Conservation (phyloP, 108 stramenopile genomes). For the Nitzschia inconspicua region DNA sequence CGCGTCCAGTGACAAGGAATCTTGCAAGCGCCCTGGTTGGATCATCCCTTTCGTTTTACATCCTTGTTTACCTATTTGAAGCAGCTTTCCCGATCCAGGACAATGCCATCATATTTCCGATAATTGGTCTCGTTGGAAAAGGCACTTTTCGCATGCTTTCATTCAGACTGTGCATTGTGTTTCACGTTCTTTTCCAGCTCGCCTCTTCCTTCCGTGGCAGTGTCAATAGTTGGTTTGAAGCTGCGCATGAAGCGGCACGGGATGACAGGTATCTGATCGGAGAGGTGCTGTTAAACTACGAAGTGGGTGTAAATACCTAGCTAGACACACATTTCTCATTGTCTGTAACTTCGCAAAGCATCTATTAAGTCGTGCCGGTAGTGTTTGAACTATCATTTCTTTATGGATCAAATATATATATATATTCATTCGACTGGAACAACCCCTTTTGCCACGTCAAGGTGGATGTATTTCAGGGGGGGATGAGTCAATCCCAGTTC, state of each 20-base stretch:
- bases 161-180: slow-evolving; percentile 38
- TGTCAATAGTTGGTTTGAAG: slow-evolving; percentile 57
- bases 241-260: slow-evolving; percentile 77
- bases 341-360: no score
- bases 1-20: slow-evolving; percentile 46
- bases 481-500: no score
- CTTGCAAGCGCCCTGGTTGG: slow-evolving; percentile 42
- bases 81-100: slow-evolving; percentile 4
- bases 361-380: no score
- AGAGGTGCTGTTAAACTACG: slow-evolving; percentile 70
- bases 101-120: slow-evolving; percentile 15
- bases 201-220: slow-evolving; percentile 18
- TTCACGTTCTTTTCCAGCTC: slow-evolving; percentile 39
- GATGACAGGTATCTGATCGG: slow-evolving; percentile 84
- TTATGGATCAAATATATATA: no score
- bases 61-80: slow-evolving; percentile 5
- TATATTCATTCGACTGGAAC: no score
- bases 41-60: slow-evolving; percentile 23
- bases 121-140: slow-evolving; percentile 15
- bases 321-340: no score
- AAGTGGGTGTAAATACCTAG: background rate
- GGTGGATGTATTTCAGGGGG: no score
- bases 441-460: no score
- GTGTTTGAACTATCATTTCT: no score
- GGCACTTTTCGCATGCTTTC: slow-evolving; percentile 28